Percentiles rank a stretch among this genome's conserved stretches.
Conservation (phyloP, 2,329 filamentous ascomycete genomes). For the Pestalotiopsis sp. region DNA sequence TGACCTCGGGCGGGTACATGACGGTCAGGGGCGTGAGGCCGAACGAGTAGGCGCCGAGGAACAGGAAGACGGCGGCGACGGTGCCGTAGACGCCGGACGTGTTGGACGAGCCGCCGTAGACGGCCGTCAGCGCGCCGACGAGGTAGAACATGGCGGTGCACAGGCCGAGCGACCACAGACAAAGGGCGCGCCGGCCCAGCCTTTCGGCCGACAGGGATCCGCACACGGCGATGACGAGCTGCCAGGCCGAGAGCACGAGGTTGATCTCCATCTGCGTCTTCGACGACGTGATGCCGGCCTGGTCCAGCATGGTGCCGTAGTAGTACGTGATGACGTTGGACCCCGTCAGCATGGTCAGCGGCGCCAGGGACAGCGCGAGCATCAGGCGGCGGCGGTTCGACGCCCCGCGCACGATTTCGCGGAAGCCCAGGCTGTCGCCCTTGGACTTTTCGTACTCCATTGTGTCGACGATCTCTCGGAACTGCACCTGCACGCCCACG, state of each 20-base stretch:
- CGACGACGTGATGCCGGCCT: slow-evolving; percentile 45
- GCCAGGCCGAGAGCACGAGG: slow-evolving; percentile 12
- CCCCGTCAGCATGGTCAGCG: slow-evolving; percentile 35
- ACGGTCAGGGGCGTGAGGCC: slow-evolving; percentile 29
- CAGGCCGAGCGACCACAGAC: neutral
- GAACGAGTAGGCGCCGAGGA: slow-evolving; percentile 27
- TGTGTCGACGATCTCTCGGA: slow-evolving; percentile 49
- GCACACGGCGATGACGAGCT: slow-evolving; percentile 13
- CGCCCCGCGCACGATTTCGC: slow-evolving; percentile 38
- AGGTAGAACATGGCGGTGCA: slow-evolving; percentile 14
- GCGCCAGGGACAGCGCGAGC: neutral
- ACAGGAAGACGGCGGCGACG: slow-evolving; percentile 27
- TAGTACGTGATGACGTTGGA: slow-evolving; percentile 44
- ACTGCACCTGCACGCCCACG: slow-evolving; percentile 35
- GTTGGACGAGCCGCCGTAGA: slow-evolving; percentile 4
- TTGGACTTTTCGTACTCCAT: slow-evolving; percentile 22
- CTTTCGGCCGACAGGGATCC: slow-evolving; percentile 13
- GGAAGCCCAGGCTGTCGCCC: slow-evolving; percentile 12
- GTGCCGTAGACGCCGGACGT: slow-evolving; percentile 15
- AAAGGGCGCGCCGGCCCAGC: slow-evolving; percentile 1
- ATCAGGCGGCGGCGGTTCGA: slow-evolving; percentile 17
- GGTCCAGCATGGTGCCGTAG: slow-evolving; percentile 42
- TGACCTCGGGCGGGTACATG: slow-evolving; percentile 30
- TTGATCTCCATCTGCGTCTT: slow-evolving; percentile 37
- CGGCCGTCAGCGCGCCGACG: slow-evolving; percentile 11